These are phyloP conservation scores for Metrosideros polymorpha DNA, from an alignment of 441 rosid species.

Conservation along the genomic window DNA sequence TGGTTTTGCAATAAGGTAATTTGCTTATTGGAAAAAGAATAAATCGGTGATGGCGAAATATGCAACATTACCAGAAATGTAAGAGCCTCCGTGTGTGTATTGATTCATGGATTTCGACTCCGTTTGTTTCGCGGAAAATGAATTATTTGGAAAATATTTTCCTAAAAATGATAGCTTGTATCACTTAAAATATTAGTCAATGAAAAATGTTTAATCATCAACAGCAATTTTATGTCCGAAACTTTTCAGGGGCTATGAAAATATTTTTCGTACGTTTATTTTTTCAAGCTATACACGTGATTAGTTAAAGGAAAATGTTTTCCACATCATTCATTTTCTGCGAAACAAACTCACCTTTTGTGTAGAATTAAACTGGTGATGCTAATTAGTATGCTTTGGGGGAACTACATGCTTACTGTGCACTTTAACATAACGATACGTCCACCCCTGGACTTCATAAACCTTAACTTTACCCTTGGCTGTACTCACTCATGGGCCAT, in stretches of 20 bases:
- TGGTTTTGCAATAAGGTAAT: not conserved
- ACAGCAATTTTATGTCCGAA: too few species aligned
- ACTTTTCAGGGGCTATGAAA: not conserved
- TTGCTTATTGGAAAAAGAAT: not conserved
- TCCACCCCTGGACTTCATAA: not conserved
- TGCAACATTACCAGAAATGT: not conserved
- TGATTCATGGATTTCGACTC: not conserved
- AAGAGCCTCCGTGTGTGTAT: not conserved
- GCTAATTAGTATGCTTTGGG: not conserved
- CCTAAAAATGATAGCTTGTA: not conserved
- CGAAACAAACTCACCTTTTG: not conserved
- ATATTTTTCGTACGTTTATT: too few species aligned
- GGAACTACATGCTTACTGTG: not conserved
- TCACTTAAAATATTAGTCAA: not conserved
- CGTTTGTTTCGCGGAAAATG: not conserved
- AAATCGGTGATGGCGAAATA: not conserved
- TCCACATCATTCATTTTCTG: too few species aligned
- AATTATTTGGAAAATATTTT: not conserved
- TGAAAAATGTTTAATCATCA: not conserved
- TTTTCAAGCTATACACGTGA: not conserved
- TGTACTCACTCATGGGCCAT: not conserved
- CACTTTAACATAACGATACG: not conserved
- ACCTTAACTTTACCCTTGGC: not conserved
- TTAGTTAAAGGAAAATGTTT: not conserved
- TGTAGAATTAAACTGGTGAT: not conserved